phyloP scores from a whole-genome alignment of 179 eudicot species.

The Silene coronaria region DNA sequence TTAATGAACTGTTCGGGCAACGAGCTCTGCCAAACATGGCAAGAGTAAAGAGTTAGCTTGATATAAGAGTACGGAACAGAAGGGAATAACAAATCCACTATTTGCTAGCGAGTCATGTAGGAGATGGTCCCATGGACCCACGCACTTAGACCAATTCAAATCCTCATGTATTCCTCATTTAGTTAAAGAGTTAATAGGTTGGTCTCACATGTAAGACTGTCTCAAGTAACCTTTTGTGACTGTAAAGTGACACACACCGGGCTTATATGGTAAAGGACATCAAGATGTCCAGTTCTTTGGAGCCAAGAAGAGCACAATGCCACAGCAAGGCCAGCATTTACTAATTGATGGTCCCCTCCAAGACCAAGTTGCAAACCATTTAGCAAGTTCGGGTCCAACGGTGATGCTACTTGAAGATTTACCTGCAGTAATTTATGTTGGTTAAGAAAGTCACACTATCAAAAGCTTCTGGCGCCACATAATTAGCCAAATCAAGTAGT shows the following conservation, averaged over 20 bases:
- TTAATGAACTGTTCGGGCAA: constrained; percentile 77
- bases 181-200: neutral
- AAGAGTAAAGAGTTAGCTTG: neutral
- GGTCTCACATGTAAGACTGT: neutral
- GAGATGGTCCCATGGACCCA: neutral
- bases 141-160: neutral
- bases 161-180: neutral
- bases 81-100: constrained; percentile 1
- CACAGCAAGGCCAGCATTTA: constrained; percentile 92
- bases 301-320: constrained; percentile 89
- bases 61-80: constrained; percentile 7
- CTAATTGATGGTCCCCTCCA: constrained; percentile 79
- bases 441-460: constrained; percentile 6
- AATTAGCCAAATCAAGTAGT: neutral
- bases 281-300: constrained; percentile 64
- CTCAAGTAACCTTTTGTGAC: neutral
- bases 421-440: constrained; percentile 49
- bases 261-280: constrained; percentile 42
- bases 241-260: constrained; percentile 38
- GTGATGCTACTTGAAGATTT: constrained; percentile 58
- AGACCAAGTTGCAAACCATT: constrained; percentile 72
- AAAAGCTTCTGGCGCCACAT: neutral
- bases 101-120: neutral
- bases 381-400: constrained; percentile 52
- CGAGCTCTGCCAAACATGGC: constrained; percentile 42